Conservation (phyloP, 1,284 basidiomycete species). For the Cutaneotrichosporon daszewskae region DNA sequence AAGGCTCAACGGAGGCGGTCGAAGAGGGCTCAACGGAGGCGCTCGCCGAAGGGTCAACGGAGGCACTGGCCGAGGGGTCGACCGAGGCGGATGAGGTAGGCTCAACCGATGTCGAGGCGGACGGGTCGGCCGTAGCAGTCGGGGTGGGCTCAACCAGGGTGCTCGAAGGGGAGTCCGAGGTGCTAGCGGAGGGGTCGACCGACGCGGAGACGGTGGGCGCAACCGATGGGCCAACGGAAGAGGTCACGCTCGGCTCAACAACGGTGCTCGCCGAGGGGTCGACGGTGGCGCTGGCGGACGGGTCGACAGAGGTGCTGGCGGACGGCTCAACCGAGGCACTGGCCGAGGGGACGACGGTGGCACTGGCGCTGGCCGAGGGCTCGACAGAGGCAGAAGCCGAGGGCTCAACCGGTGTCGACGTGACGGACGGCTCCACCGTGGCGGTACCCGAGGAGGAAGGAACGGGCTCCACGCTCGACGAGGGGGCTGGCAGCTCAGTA, state of each 20-base stretch:
- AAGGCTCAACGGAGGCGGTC: constrained; percentile 5
- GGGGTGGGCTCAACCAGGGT: constrained; percentile 1
- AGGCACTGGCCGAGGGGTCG: not conserved
- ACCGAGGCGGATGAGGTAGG: not conserved
- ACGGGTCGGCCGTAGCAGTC: constrained; percentile 1
- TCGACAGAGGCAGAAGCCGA: constrained; percentile 2
- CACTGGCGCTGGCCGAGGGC: not conserved
- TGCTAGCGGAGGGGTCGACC: constrained; percentile 2
- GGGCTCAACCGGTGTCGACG: constrained; percentile 5
- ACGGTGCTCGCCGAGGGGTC: constrained; percentile 2
- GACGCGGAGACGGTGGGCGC: not conserved
- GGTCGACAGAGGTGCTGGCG: not conserved
- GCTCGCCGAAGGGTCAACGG: constrained; percentile 3
- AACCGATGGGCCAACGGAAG: not conserved
- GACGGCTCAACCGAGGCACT: constrained; percentile 2
- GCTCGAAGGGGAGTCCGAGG: too few relatives aligned
- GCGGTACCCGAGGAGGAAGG: constrained; percentile 1
- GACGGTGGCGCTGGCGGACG: not conserved
- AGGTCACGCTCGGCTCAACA: too few relatives aligned
- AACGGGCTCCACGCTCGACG: not conserved
- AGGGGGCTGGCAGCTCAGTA: not conserved
- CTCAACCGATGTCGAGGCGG: not conserved
- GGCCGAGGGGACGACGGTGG: constrained; percentile 1
- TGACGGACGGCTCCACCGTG: constrained; percentile 6
- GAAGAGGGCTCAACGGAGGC: constrained; percentile 2